Evolutionary conservation across 371 early-diverging fungal genomes (phyloP).

Genomic region (Rhizopus sp.): DNA sequence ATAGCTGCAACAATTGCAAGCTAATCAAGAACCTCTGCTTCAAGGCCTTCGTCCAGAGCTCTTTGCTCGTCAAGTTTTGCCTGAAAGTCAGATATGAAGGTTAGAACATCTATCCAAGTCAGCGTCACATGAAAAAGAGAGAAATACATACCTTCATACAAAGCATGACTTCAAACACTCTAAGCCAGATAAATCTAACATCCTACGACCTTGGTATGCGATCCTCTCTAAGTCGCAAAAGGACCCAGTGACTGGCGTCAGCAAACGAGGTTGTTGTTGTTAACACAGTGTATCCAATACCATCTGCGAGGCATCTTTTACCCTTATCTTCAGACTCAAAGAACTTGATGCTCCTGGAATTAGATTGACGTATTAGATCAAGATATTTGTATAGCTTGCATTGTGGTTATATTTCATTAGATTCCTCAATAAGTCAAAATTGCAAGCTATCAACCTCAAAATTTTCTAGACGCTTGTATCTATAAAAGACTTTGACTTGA

Average conservation of each 20-base stretch:
- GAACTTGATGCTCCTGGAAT: constrained; percentile 2
- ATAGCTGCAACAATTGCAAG: no score
- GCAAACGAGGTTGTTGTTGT: constrained; percentile 6
- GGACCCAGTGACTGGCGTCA: constrained; percentile 1
- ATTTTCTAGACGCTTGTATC: no score
- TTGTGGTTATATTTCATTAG: no score
- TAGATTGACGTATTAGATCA: background rate
- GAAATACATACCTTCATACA: background rate
- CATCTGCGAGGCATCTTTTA: constrained; percentile 4
- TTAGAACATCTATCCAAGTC: constrained; percentile 1
- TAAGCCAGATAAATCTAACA: constrained; percentile 1
- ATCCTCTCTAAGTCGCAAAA: constrained; percentile 3
- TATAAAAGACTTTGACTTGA: no score
- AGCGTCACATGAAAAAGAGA: background rate
- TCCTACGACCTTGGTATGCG: constrained; percentile 10
- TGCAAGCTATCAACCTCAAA: no score
- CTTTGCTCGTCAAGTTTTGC: constrained; percentile 6
- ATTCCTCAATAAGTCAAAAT: no score
- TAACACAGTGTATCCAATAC: constrained; percentile 6
- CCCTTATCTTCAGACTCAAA: background rate
- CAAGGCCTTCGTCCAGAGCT: background rate
- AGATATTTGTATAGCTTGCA: background rate
- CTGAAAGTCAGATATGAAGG: constrained; percentile 1
- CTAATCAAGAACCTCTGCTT: background rate
- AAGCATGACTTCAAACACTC: constrained; percentile 6